Evolutionary conservation across 306 rosid genomes (phyloP).

Genomic region (Phaseolus lunatus): DNA sequence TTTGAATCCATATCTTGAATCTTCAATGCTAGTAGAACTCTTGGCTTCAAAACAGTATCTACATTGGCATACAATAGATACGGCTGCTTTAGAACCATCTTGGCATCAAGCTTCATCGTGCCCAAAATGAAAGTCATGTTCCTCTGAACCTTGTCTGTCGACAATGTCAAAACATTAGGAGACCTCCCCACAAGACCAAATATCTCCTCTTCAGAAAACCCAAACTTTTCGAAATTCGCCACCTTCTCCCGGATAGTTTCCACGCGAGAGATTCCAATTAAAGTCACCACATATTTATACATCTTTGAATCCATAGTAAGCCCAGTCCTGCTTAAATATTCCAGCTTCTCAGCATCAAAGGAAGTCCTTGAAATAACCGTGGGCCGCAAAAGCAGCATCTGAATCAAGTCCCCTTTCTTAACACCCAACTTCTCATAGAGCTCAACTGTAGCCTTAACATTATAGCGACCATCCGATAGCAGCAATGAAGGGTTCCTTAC

Average conservation of each 20-base stretch:
- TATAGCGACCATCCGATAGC: conserved; percentile 49
- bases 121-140: conserved; percentile 79
- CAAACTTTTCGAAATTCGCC: conserved; percentile 64
- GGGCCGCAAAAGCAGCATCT: conserved; percentile 67
- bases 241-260: conserved; percentile 72
- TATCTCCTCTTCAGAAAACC: conserved; percentile 72
- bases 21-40: conserved; percentile 62
- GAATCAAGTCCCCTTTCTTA: conserved; percentile 60
- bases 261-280: conserved; percentile 71
- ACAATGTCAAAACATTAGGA: conserved; percentile 67
- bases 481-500: conserved; percentile 74
- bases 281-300: conserved; percentile 75
- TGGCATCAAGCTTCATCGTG: conserved; percentile 75
- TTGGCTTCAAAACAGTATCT: conserved; percentile 75
- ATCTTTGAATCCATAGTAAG: conserved; percentile 58
- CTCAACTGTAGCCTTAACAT: conserved; percentile 51
- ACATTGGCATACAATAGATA: conserved; percentile 60
- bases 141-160: conserved; percentile 86
- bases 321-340: conserved; percentile 60
- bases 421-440: conserved; percentile 69
- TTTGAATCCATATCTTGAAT: conserved; percentile 61
- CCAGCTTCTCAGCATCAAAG: conserved; percentile 73
- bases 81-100: conserved; percentile 58
- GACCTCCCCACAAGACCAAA: conserved; percentile 58
- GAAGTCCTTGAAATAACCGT: conserved; percentile 69